Evolutionary conservation across 192 early-diverging fungal genomes (phyloP).

Genomic region (Physocladia obscura): DNA sequence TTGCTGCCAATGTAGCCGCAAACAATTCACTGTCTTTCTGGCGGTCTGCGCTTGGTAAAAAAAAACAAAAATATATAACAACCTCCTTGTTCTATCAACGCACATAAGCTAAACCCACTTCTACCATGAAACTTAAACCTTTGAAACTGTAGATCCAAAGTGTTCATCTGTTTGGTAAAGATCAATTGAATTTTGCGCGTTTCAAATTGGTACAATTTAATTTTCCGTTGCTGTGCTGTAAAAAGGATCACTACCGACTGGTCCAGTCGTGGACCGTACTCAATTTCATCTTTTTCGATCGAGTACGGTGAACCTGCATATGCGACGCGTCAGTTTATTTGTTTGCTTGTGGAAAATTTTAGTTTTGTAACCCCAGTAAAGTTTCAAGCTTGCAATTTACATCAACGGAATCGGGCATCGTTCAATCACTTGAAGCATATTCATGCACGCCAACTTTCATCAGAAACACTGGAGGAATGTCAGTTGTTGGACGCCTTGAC

Average conservation of each 20-base stretch:
- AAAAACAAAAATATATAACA: too few relatives aligned
- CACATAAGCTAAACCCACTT: too few relatives aligned
- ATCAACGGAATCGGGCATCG: neutral
- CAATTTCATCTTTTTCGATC: neutral
- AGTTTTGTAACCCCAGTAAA: neutral
- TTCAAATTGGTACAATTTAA: too few relatives aligned
- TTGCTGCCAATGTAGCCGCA: too few relatives aligned
- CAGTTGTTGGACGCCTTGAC: neutral
- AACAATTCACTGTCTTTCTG: too few relatives aligned
- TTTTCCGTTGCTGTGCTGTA: neutral
- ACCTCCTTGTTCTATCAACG: too few relatives aligned
- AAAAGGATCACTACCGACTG: slow-evolving; percentile 14
- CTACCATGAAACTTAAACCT: too few relatives aligned
- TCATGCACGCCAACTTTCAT: neutral
- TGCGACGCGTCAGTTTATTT: neutral
- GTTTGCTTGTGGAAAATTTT: neutral
- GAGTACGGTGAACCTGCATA: neutral
- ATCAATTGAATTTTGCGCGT: too few relatives aligned
- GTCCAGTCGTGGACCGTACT: neutral
- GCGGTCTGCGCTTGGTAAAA: too few relatives aligned
- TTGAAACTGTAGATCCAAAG: too few relatives aligned
- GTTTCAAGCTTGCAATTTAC: neutral
- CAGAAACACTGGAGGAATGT: neutral
- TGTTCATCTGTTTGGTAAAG: too few relatives aligned
- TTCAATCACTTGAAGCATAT: slow-evolving; percentile 8